Percentiles rank a stretch among this genome's conserved stretches.
Evolutionary conservation across 2,329 filamentous ascomycete genomes (phyloP).

Genomic region (Xenoacremonium recifei): DNA sequence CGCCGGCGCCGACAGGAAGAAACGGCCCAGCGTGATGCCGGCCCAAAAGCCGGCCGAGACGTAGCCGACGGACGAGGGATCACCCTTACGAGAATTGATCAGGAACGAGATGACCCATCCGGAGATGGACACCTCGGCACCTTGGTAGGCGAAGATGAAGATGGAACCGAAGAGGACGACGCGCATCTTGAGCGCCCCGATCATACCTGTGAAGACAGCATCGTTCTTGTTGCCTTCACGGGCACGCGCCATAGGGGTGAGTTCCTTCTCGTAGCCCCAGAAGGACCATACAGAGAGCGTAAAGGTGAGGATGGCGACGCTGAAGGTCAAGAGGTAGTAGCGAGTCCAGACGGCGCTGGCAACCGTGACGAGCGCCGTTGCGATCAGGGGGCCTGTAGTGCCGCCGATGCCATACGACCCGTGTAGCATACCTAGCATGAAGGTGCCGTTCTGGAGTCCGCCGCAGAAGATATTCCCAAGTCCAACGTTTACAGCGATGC

Average conservation of each 20-base stretch:
- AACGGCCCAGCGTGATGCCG: conserved; percentile 75
- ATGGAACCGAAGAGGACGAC: conserved; percentile 72
- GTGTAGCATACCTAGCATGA: conserved; percentile 61
- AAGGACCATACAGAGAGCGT: conserved; percentile 65
- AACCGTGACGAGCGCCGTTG: conserved; percentile 67
- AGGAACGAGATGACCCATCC: conserved; percentile 88
- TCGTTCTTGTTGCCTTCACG: conserved; percentile 20
- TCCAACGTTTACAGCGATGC: conserved; percentile 54
- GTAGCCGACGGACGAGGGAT: conserved; percentile 72
- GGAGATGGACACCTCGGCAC: conserved; percentile 78
- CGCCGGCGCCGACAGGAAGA: conserved; percentile 66
- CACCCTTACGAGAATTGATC: conserved; percentile 68
- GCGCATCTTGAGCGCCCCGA: conserved; percentile 48
- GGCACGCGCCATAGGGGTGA: conserved; percentile 34
- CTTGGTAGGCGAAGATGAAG: conserved; percentile 86
- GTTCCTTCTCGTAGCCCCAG: conserved; percentile 65
- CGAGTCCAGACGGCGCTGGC: conserved; percentile 62
- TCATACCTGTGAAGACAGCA: conserved; percentile 40
- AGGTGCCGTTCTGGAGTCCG: conserved; percentile 51
- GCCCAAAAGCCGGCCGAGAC: conserved; percentile 72
- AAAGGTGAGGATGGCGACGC: conserved; percentile 56
- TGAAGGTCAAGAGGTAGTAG: conserved; percentile 70
- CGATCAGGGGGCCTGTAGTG: conserved; percentile 67
- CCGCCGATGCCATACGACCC: conserved; percentile 67
- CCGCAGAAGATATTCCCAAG: conserved; percentile 60